Evolutionary conservation across 306 rosid species (phyloP).

Genomic region (Myrica gale): DNA sequence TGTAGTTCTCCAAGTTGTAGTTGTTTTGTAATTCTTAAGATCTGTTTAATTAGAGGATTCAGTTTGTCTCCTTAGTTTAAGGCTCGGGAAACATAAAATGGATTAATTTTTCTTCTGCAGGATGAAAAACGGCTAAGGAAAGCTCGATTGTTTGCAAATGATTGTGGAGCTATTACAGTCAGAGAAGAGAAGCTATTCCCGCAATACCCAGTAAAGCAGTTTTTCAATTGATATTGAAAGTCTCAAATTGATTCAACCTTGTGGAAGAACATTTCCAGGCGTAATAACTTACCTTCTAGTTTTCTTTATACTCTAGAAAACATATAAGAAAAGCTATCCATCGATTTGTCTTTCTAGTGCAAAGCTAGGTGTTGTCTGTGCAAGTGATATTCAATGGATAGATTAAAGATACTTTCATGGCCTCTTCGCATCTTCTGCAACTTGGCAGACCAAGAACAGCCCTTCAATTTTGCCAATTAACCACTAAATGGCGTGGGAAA

Average conservation of each 20-base stretch:
- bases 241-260: not conserved
- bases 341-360: no score
- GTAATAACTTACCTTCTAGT: no score
- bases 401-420: no score
- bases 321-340: no score
- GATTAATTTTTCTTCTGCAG: conserved; percentile 11
- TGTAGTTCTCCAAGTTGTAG: not conserved
- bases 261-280: not conserved
- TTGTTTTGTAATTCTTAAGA: not conserved
- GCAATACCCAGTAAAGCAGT: conserved; percentile 38
- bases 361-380: no score
- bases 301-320: no score
- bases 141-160: conserved; percentile 42
- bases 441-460: no score
- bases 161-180: conserved; percentile 30
- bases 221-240: not conserved
- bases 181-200: conserved; percentile 35
- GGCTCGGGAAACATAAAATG: not conserved
- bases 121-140: conserved; percentile 37
- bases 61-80: not conserved
- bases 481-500: no score
- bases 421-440: no score
- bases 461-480: no score
- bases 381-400: no score
- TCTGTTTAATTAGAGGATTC: not conserved